phyloP scores from a whole-genome alignment of 2,329 filamentous ascomycete genomes.

The Achaetomium macrosporum region DNA sequence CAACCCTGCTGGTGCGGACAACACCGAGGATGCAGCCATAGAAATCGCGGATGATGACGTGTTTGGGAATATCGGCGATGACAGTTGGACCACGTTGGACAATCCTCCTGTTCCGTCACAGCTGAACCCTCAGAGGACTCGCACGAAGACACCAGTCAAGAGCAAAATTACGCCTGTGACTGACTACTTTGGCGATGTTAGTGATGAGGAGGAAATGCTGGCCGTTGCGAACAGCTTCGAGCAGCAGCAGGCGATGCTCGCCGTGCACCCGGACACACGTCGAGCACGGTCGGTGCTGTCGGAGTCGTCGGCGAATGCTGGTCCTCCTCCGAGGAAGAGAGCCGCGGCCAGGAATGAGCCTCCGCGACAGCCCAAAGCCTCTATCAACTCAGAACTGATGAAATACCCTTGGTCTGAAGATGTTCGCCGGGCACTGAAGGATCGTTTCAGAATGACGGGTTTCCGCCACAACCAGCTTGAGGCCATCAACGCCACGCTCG shows the following conservation, averaged over 20 bases:
- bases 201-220: slow-evolving; percentile 41
- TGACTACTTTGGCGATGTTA: slow-evolving; percentile 27
- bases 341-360: slow-evolving; percentile 27
- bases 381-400: slow-evolving; percentile 50
- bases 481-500: slow-evolving; percentile 88
- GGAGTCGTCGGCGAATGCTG: slow-evolving; percentile 42
- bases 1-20: neutral
- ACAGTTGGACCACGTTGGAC: slow-evolving; percentile 24
- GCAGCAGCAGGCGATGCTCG: slow-evolving; percentile 33
- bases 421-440: slow-evolving; percentile 71
- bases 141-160: slow-evolving; percentile 8
- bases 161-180: neutral
- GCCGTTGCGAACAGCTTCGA: slow-evolving; percentile 48
- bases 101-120: neutral
- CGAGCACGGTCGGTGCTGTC: slow-evolving; percentile 36
- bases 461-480: slow-evolving; percentile 91
- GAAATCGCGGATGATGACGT: slow-evolving; percentile 11
- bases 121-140: neutral
- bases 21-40: neutral
- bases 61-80: slow-evolving; percentile 13
- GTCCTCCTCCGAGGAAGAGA: slow-evolving; percentile 7
- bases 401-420: slow-evolving; percentile 78
- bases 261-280: slow-evolving; percentile 16
- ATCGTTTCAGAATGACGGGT: slow-evolving; percentile 75
- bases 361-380: slow-evolving; percentile 28